Evolutionary conservation across 768 basidiomycete genomes (phyloP).

Genomic region (Tricholoma sp.): DNA sequence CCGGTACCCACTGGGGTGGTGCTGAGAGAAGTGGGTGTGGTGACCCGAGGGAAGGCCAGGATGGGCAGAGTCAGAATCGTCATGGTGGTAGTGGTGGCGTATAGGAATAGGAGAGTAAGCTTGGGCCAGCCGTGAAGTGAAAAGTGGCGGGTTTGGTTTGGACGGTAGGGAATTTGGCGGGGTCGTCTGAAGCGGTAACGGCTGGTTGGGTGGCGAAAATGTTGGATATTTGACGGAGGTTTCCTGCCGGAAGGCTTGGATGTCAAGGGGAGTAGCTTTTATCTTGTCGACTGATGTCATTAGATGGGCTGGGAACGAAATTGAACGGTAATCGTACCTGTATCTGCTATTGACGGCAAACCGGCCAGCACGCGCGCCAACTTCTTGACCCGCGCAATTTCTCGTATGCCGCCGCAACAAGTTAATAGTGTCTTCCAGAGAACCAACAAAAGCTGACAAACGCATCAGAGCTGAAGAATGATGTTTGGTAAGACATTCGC

Average conservation of each 20-base stretch:
- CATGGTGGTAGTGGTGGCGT: constrained; percentile 91
- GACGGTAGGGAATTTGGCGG: constrained; percentile 27
- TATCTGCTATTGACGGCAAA: constrained; percentile 53
- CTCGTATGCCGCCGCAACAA: constrained; percentile 90
- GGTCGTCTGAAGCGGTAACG: constrained; percentile 27
- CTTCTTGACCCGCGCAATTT: constrained; percentile 76
- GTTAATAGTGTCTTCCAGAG: constrained; percentile 93
- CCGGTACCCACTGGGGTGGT: constrained; percentile 30
- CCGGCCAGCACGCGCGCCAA: constrained; percentile 83
- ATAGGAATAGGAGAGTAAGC: constrained; percentile 92
- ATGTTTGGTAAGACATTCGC: constrained; percentile 14
- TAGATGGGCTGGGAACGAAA: neutral
- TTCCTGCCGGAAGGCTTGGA: constrained; percentile 85
- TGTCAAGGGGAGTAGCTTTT: constrained; percentile 89
- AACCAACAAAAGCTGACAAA: constrained; percentile 73
- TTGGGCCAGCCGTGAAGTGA: constrained; percentile 71
- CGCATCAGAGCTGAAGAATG: constrained; percentile 5
- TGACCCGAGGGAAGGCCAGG: constrained; percentile 33
- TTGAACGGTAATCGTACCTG: constrained; percentile 20
- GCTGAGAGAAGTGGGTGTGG: constrained; percentile 31
- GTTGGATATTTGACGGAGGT: constrained; percentile 96
- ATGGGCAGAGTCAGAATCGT: constrained; percentile 53
- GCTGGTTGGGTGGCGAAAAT: constrained; percentile 59
- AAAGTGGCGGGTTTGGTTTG: constrained; percentile 29
- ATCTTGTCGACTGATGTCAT: constrained; percentile 50